These are phyloP conservation scores for Leccinum laetum DNA, from an alignment of 1,284 basidiomycete species.

Conservation along the genomic window DNA sequence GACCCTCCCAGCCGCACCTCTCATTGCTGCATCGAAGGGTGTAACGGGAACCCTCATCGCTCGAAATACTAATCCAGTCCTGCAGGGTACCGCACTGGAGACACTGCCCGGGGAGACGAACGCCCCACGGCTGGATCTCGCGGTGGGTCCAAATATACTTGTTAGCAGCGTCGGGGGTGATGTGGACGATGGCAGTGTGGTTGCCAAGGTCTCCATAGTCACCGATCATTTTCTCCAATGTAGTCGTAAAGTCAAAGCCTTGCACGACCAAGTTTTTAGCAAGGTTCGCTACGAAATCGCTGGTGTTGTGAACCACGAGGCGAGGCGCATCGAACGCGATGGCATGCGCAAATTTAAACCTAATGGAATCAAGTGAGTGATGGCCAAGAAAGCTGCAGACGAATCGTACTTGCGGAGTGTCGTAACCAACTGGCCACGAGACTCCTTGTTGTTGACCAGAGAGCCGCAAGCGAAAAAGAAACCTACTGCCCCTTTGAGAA, in stretches of 20 bases:
- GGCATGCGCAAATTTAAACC: background rate
- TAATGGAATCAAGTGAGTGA: background rate
- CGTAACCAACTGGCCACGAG: background rate
- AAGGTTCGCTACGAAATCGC: background rate
- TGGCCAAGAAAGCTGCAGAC: background rate
- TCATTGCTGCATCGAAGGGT: background rate
- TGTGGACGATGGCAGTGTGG: background rate
- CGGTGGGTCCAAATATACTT: background rate
- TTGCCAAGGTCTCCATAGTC: background rate
- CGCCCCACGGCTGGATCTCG: background rate
- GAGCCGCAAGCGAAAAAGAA: background rate
- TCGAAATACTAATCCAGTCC: background rate
- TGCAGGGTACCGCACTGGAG: background rate
- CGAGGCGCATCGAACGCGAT: background rate
- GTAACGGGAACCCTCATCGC: background rate
- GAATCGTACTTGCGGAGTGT: background rate
- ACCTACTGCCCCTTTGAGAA: background rate
- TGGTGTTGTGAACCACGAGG: background rate
- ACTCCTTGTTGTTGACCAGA: background rate
- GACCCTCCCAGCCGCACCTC: background rate
- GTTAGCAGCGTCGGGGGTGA: background rate
- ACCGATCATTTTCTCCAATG: background rate
- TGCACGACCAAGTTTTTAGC: background rate
- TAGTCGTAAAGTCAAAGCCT: background rate
- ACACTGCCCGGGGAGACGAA: background rate